phyloP scores from a whole-genome alignment of 805 yeast genomes.

The Candida takata region DNA sequence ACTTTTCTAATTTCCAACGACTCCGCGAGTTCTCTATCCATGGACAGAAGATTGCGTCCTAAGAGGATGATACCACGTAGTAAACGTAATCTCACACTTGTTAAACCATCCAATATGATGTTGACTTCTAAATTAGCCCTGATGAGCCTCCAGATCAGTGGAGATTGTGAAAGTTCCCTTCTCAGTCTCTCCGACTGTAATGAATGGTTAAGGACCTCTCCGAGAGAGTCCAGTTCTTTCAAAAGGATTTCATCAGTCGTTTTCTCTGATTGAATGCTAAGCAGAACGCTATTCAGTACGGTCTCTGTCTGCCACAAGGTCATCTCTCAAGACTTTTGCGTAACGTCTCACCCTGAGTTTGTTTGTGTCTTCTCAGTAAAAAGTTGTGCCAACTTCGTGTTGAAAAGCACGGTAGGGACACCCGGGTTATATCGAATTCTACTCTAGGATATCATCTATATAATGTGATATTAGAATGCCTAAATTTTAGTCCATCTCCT shows the following conservation, averaged over 20 bases:
- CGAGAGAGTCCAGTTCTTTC: conserved; percentile 3
- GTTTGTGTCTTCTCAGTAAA: too few relatives aligned
- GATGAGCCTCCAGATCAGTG: conserved; percentile 23
- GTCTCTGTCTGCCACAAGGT: background rate
- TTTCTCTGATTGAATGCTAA: background rate
- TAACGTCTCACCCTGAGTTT: too few relatives aligned
- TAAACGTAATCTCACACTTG: conserved; percentile 25
- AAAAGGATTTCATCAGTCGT: background rate
- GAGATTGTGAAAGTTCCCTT: conserved; percentile 19
- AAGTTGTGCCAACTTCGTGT: too few relatives aligned
- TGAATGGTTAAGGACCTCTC: conserved; percentile 6
- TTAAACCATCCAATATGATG: background rate
- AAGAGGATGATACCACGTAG: conserved; percentile 42
- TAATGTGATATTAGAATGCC: background rate
- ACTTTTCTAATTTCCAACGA: conserved; percentile 7
- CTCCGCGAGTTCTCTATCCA: conserved; percentile 26
- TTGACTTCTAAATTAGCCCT: conserved; percentile 9
- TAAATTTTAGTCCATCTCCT: conserved; percentile 7
- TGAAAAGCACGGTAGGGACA: too few relatives aligned
- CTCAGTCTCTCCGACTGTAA: conserved; percentile 22
- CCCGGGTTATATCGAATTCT: too few relatives aligned
- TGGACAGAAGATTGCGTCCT: conserved; percentile 39
- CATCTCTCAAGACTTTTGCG: too few relatives aligned
- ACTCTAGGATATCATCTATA: background rate
- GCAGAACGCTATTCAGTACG: conserved; percentile 3